Evolutionary conservation across 139 green algal genomes (phyloP), one percentile per base, ranked within the genome.

Genomic region (Pleodorina starrii): DNA sequence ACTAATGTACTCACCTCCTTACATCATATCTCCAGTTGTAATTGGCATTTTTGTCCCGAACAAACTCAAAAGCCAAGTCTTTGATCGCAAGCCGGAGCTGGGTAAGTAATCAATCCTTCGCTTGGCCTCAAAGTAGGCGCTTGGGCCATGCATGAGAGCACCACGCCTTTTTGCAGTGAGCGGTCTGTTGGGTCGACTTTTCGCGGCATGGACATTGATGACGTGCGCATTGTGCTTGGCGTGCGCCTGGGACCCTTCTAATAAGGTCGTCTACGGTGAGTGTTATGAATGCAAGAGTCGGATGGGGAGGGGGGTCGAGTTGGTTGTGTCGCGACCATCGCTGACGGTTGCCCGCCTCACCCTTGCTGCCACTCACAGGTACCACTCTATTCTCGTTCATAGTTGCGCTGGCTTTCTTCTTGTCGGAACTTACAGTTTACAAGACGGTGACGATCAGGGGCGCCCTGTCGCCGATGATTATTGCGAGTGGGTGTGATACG

Each of bases 161-260:
- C n/a, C n/a, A n/a, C n/a, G n/a, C 35, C 60, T 46, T 12, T 44
- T 27, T 92, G 86, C 93, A 98, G 96, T 98, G 5, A 97, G 88
- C 1, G 92, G 95, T 3, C 72, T 98, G 17, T 92, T 97, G 76
- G 96, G 95, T 6, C 78, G 96, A 2, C 97, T 97, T 0, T 98
- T 98, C 87, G 96, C 95, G 0, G 93, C 93, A 1, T 98, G 96
- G 96, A 98, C 96, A 6, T 32, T 95, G 21, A 93, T 96, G 38
- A 97, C 96, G 0, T 98, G 96, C 85, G 89, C 93, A 23, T 92
- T 98, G 16, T 98, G 96, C 92, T 57, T 98, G 3, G 93, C 97
- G 16, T 98, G 96, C 66, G 95, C 96, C 0, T 92, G 92, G 16
- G 95, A 98, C 71, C 93, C 95, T 12, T 93, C 90, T 17, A 95